A percentile compares a stretch with the other conserved stretches of the same genome.
Evolutionary conservation across 371 early-diverging fungal species (phyloP).

Genomic region (Mortierella sp.): DNA sequence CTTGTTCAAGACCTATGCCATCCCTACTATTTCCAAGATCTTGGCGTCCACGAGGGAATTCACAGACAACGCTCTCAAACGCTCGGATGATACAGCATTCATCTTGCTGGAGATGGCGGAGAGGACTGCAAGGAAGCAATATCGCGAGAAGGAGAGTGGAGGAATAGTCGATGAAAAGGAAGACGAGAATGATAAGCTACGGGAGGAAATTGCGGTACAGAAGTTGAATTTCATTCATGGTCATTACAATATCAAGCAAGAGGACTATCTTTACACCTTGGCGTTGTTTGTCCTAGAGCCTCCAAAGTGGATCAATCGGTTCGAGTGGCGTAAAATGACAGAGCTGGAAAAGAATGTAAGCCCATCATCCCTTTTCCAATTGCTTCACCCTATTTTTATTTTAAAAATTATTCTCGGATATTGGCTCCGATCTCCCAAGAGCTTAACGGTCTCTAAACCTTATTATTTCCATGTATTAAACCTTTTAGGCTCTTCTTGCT

Average conservation of each 20-base stretch:
- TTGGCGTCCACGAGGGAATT: conserved; percentile 62
- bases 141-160: conserved; percentile 49
- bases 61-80: conserved; percentile 47
- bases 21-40: conserved; percentile 65
- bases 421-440: too few species aligned
- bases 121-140: conserved; percentile 19
- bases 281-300: conserved; percentile 63
- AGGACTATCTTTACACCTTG: conserved; percentile 67
- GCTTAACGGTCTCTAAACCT: too few species aligned
- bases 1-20: conserved; percentile 63
- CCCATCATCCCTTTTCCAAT: too few species aligned
- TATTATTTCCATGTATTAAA: too few species aligned
- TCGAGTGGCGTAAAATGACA: conserved; percentile 65
- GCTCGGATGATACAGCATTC: conserved; percentile 64
- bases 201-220: conserved; percentile 52
- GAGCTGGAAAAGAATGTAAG: conserved; percentile 65
- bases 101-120: conserved; percentile 35
- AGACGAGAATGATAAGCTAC: conserved; percentile 40
- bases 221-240: conserved; percentile 69
- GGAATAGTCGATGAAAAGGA: conserved; percentile 31
- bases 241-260: conserved; percentile 64
- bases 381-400: conserved; percentile 4
- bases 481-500: conserved; percentile 36
- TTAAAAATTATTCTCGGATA: too few species aligned
- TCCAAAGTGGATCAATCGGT: conserved; percentile 58